Evolutionary conservation across 257 asterid genomes (phyloP), one percentile per base, ranked within the genome.

Genomic region (Nicotiana otophora): DNA sequence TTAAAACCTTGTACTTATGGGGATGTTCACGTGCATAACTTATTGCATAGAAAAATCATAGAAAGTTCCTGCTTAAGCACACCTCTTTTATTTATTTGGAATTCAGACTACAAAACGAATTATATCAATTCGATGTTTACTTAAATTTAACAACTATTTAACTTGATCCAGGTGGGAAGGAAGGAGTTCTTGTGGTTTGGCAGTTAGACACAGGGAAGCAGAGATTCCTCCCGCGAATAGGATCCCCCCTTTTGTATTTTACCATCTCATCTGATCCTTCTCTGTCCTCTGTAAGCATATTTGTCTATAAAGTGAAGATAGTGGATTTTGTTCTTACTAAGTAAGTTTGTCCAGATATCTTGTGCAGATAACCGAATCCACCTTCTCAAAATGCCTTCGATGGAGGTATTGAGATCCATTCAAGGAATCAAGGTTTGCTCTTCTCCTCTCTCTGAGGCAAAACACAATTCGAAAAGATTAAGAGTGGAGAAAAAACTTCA

Each of bases 171-270:
- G 99, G 99, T 87, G 99, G 99, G 80, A 89, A 81, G 85, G 99
- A 96, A 89, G 99, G 99, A 53, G 99, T 94, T 86, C 89, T 96
- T 76, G 99, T 96, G 84, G 94, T 91, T 74, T 94, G 99, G 98
- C 99, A 94, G 92, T 84, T 96, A 74, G 99, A 93, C 81, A 92
- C 98, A 12, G 98, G 98, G 84, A 96, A 91, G 89, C 93, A 93
- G 82, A 94, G 87, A 68, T 94, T 93, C 77, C 91, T 91, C 81
- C 98, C 99, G 2, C 91, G 99, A 77, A 91, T 96, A 76, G 99
- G 98, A 81, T 90, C 98, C 26, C 97, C 97, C 14, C 93, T 96
- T 85, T 55, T 90, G 81, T 87, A 91, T 86, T 92, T 88, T 85
- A 87, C 87, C 78, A 89, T 36, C 87, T 96, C 99, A 77, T 89